Conservation (phyloP, 2,329 filamentous ascomycete genomes). For the Pezicula rhizophila region DNA sequence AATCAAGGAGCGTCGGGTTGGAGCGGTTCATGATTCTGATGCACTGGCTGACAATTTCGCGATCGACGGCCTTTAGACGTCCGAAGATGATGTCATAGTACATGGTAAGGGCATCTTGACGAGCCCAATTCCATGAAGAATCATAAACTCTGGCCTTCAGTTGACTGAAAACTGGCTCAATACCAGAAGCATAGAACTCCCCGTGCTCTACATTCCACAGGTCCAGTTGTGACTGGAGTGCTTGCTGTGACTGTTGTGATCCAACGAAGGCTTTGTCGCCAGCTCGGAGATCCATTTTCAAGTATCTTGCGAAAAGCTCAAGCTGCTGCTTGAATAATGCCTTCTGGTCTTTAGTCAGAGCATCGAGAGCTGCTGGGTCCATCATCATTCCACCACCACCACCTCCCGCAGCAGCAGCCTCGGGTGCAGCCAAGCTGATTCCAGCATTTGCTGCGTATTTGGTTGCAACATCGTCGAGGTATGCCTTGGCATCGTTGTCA, state of each 20-base stretch:
- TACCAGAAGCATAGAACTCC: conserved; percentile 90
- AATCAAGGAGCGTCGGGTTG: conserved; percentile 90
- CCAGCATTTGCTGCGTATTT: conserved; percentile 84
- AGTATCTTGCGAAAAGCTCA: conserved; percentile 87
- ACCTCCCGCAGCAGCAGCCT: conserved; percentile 63
- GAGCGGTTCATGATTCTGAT: conserved; percentile 99
- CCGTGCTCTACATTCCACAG: conserved; percentile 94
- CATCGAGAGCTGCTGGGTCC: conserved; percentile 95
- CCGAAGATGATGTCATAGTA: conserved; percentile 99
- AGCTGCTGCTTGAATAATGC: conserved; percentile 97
- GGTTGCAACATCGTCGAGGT: conserved; percentile 80
- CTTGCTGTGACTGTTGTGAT: conserved; percentile 77
- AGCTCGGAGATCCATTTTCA: conserved; percentile 95
- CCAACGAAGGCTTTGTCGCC: conserved; percentile 89
- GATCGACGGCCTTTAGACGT: conserved; percentile 83
- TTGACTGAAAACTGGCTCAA: conserved; percentile 87
- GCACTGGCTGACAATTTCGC: conserved; percentile 97
- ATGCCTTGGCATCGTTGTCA: conserved; percentile 86
- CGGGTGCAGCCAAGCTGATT: conserved; percentile 72
- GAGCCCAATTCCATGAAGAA: conserved; percentile 98
- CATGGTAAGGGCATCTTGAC: conserved; percentile 96
- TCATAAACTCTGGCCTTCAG: conserved; percentile 96
- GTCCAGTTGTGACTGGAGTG: conserved; percentile 88
- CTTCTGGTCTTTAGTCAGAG: conserved; percentile 92
- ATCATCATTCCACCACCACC: conserved; percentile 93